Evolutionary conservation across 176 grass and related monocot genomes (phyloP).

Genomic region (Poa annua): DNA sequence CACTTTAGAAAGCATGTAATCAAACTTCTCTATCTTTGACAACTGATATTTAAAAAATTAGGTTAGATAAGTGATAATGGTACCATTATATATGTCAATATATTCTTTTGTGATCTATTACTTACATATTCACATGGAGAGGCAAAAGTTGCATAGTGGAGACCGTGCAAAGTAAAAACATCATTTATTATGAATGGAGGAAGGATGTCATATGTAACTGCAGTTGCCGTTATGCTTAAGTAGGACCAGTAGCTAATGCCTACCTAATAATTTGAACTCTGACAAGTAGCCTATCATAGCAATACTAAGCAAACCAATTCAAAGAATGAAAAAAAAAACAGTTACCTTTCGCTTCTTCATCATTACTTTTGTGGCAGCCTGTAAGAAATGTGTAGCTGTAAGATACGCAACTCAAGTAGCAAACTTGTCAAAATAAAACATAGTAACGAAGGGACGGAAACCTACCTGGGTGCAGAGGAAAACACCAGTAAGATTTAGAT

Average conservation of each 20-base stretch:
- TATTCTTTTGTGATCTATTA: not conserved
- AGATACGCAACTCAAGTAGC: constrained; percentile 37
- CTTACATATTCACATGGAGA: not conserved
- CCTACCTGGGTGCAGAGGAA: constrained; percentile 94
- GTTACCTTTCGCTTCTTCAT: constrained; percentile 96
- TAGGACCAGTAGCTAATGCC: constrained; percentile 1
- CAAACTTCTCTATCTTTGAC: not conserved
- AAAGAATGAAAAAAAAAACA: constrained; percentile 8
- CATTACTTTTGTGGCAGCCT: constrained; percentile 99
- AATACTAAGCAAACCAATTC: constrained; percentile 1
- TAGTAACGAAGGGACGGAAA: not conserved
- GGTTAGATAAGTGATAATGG: not conserved
- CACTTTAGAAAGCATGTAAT: constrained; percentile 4
- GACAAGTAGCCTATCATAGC: not conserved
- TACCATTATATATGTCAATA: not conserved
- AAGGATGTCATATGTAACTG: not conserved
- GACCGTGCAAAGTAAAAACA: not conserved
- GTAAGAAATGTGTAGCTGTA: constrained; percentile 41
- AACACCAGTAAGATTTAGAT: constrained; percentile 91
- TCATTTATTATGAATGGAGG: not conserved
- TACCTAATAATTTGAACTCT: not conserved
- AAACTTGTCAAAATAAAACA: not conserved
- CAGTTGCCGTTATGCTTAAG: not conserved
- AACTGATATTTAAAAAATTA: not conserved
- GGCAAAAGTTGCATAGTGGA: not conserved